phyloP scores from a whole-genome alignment of 345 rosid species.

The Lenwebbia sp. region DNA sequence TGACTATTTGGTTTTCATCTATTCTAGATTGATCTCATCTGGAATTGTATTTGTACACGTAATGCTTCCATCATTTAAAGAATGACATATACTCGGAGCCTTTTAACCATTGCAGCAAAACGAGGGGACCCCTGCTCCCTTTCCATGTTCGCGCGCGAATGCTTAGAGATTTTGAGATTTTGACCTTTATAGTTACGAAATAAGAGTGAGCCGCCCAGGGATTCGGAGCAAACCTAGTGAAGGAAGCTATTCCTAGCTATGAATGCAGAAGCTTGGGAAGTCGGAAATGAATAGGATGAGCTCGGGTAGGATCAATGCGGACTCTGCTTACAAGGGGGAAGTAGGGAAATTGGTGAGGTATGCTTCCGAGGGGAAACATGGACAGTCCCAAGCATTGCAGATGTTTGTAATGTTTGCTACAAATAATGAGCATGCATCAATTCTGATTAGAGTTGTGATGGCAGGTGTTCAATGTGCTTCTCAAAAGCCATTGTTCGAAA shows the following conservation, averaged over 20 bases:
- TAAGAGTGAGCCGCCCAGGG: neutral
- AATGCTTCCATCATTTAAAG: neutral
- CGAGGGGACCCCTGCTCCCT: neutral
- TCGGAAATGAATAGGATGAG: neutral
- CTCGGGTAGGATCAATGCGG: neutral
- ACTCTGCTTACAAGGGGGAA: neutral
- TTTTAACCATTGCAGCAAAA: neutral
- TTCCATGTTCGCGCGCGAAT: neutral
- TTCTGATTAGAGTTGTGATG: neutral
- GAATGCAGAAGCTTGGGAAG: neutral
- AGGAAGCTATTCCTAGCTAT: neutral
- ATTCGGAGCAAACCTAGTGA: neutral
- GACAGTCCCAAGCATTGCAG: neutral
- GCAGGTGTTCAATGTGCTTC: neutral
- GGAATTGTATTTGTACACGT: neutral
- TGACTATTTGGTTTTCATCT: neutral
- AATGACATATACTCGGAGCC: neutral
- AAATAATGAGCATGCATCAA: neutral
- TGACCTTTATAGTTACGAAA: neutral
- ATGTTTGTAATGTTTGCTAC: accelerated
- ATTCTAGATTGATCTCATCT: neutral
- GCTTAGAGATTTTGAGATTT: neutral
- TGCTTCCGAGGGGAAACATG: neutral
- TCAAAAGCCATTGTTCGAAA: neutral
- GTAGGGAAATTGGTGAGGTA: neutral